Conservation (phyloP, 345 rosid genomes). For the Aurinia saxatilis region DNA sequence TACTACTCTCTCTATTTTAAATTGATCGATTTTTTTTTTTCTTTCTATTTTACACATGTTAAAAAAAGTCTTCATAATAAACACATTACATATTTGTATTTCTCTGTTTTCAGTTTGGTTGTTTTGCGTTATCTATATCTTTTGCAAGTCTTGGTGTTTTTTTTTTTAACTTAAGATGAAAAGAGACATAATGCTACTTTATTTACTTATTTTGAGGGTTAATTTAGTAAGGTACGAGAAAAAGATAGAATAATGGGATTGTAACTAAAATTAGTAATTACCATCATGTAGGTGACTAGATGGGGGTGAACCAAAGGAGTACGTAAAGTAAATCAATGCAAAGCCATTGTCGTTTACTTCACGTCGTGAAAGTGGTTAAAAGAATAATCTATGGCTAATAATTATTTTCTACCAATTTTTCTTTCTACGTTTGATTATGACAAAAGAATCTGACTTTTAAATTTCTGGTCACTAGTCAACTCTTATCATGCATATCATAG, state of each 20-base stretch:
- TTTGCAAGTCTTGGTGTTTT: too few relatives aligned
- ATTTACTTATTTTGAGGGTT: too few relatives aligned
- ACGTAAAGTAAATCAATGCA: slow-evolving; percentile 7
- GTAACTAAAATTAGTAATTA: neutral
- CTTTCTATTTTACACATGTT: too few relatives aligned
- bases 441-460: slow-evolving; percentile 16
- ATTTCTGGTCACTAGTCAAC: neutral
- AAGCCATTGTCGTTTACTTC: slow-evolving; percentile 16
- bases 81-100: too few relatives aligned
- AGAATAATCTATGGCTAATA: neutral
- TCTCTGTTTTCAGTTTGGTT: too few relatives aligned
- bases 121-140: too few relatives aligned
- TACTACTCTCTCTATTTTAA: too few relatives aligned
- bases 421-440: neutral
- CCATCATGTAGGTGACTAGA: neutral
- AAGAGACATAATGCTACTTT: too few relatives aligned
- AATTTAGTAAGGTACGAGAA: neutral
- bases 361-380: slow-evolving; percentile 13
- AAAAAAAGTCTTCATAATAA: too few relatives aligned
- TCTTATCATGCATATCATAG: slow-evolving; percentile 8
- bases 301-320: slow-evolving; percentile 18
- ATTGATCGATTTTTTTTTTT: too few relatives aligned
- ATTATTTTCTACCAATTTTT: neutral
- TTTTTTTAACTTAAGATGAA: too few relatives aligned
- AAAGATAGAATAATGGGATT: neutral